A percentile compares a stretch with the other conserved stretches of the same genome.
Conservation (phyloP, 768 basidiomycete species). For the Rhodotorula sphaerocarpa region DNA sequence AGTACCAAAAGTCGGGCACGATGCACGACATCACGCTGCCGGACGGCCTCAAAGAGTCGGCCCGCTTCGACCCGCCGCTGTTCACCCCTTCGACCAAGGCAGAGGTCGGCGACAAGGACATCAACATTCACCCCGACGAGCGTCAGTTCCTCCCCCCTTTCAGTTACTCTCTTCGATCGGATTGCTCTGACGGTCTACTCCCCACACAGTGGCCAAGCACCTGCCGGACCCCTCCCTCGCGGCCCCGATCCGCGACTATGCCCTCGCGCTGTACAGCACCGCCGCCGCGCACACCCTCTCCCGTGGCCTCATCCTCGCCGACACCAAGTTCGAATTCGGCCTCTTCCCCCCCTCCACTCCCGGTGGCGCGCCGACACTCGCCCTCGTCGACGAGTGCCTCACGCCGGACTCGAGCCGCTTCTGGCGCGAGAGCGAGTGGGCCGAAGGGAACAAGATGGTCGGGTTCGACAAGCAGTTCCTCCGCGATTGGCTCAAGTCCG, state of each 20-base stretch:
- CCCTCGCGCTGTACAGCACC: constrained; percentile 50
- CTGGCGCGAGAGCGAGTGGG: constrained; percentile 74
- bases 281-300: constrained; percentile 51
- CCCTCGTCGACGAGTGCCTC: constrained; percentile 90
- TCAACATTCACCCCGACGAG: constrained; percentile 81
- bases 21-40: constrained; percentile 78
- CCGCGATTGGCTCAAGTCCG: constrained; percentile 71
- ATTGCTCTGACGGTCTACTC: background rate
- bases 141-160: constrained; percentile 46
- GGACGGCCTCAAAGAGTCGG: constrained; percentile 69
- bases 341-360: constrained; percentile 49
- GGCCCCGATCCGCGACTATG: constrained; percentile 32
- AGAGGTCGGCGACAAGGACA: constrained; percentile 85
- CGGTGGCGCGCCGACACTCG: constrained; percentile 47
- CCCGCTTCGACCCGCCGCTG: constrained; percentile 68
- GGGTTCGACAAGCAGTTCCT: constrained; percentile 97
- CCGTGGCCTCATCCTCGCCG: constrained; percentile 83
- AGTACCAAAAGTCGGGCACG: constrained; percentile 79
- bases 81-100: constrained; percentile 98
- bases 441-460: constrained; percentile 64
- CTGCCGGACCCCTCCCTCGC: constrained; percentile 32
- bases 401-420: constrained; percentile 97
- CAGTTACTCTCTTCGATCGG: background rate
- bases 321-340: constrained; percentile 99
- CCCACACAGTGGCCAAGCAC: constrained; percentile 16